A percentile compares a stretch with the other conserved stretches of the same genome.
Conservation (phyloP, 306 rosid genomes). For the Vachellia collinsii region DNA sequence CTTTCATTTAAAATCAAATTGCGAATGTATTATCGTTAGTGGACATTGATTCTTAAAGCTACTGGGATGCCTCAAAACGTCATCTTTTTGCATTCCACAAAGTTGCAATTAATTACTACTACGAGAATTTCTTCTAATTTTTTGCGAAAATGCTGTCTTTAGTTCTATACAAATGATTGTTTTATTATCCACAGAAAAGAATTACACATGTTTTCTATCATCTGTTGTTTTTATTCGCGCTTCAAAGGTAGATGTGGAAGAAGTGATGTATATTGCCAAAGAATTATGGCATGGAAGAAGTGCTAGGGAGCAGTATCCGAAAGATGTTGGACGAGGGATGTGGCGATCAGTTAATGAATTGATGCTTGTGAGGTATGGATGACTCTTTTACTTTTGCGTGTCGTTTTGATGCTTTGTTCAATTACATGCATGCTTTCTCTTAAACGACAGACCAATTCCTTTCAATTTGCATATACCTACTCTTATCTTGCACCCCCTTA, state of each 20-base stretch:
- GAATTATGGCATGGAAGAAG: conserved; percentile 98
- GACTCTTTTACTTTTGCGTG: conserved; percentile 11
- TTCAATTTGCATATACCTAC: not conserved
- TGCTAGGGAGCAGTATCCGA: conserved; percentile 70
- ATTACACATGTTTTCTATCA: not conserved
- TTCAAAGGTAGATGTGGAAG: conserved; percentile 85
- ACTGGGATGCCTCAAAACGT: not conserved
- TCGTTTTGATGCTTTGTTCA: conserved; percentile 33
- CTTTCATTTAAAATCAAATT: too few relatives aligned
- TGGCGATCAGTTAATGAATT: conserved; percentile 94
- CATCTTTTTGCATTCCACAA: not conserved
- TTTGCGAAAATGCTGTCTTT: not conserved
- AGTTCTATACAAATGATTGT: not conserved
- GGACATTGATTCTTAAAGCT: too few relatives aligned
- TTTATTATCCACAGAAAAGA: not conserved
- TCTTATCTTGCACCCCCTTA: not conserved
- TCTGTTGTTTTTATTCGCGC: conserved; percentile 24
- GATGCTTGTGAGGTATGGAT: conserved; percentile 88
- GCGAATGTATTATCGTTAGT: too few relatives aligned
- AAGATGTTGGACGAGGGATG: conserved; percentile 92
- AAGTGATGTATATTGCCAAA: conserved; percentile 87
- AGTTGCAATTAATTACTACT: not conserved
- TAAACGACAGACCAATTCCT: conserved; percentile 2
- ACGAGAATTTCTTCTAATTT: not conserved
- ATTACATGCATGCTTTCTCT: conserved; percentile 19